Evolutionary conservation across 2,329 filamentous ascomycete genomes (phyloP).

Genomic region (Penicillium sp.): DNA sequence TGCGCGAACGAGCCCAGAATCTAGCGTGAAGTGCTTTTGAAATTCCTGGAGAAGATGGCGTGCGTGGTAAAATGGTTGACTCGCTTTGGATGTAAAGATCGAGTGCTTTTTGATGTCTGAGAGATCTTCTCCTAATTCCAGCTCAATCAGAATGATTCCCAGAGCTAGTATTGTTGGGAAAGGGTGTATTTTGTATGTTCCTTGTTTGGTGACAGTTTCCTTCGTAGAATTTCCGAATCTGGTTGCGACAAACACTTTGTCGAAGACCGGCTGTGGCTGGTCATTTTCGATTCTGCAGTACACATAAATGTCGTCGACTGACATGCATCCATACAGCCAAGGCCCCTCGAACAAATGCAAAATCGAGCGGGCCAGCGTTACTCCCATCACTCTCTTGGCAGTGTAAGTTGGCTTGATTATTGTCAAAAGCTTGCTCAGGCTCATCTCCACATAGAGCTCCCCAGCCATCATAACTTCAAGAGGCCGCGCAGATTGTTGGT

Average conservation of each 20-base stretch:
- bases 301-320: constrained; percentile 14
- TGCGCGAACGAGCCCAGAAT: constrained; percentile 14
- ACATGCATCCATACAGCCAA: constrained; percentile 10
- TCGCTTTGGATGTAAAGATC: neutral
- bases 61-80: constrained; percentile 7
- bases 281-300: constrained; percentile 15
- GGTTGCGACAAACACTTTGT: constrained; percentile 14
- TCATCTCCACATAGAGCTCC: constrained; percentile 2
- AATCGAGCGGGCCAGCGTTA: constrained; percentile 15
- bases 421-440: constrained; percentile 3
- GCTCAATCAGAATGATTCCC: constrained; percentile 17
- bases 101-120: constrained; percentile 9
- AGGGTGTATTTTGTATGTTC: constrained; percentile 15
- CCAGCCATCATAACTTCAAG: constrained; percentile 11
- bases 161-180: constrained; percentile 21
- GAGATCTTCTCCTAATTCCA: constrained; percentile 19
- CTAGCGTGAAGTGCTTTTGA: constrained; percentile 11
- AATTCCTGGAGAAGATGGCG: constrained; percentile 9
- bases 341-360: constrained; percentile 19
- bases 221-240: neutral
- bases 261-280: constrained; percentile 13
- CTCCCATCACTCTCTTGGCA: constrained; percentile 18
- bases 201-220: neutral
- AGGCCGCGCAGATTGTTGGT: constrained; percentile 6
- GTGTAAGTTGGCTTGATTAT: constrained; percentile 18